phyloP scores from a whole-genome alignment of 2,329 filamentous ascomycete species.

The Elsinoe perseae region DNA sequence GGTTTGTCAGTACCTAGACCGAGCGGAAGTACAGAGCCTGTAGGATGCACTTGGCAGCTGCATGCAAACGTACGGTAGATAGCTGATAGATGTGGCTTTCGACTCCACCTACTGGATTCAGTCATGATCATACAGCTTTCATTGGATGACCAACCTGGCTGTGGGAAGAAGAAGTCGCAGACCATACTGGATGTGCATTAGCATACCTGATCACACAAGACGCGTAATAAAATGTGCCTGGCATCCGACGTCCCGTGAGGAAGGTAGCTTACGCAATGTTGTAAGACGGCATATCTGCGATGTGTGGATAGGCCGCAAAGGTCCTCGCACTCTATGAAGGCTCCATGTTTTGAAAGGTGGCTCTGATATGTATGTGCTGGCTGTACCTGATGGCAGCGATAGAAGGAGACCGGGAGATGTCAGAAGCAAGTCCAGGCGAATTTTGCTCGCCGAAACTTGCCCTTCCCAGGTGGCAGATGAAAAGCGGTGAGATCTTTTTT shows the following conservation, averaged over 20 bases:
- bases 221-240: slow-evolving; percentile 11
- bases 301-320: slow-evolving; percentile 1
- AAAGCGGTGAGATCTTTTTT: slow-evolving; percentile 10
- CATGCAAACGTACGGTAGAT: slow-evolving; percentile 52
- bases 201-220: slow-evolving; percentile 9
- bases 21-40: neutral
- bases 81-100: slow-evolving; percentile 99
- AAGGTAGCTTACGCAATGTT: slow-evolving; percentile 56
- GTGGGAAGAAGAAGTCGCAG: slow-evolving; percentile 98
- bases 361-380: neutral
- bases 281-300: slow-evolving; percentile 50
- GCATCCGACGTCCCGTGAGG: neutral
- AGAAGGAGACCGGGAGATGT: slow-evolving; percentile 9
- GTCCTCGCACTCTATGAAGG: neutral
- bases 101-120: slow-evolving; percentile 56
- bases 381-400: neutral
- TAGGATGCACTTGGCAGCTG: neutral
- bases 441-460: neutral
- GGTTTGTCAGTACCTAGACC: neutral
- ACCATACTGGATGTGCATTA: slow-evolving; percentile 60
- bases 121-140: neutral
- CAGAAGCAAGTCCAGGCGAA: slow-evolving; percentile 10
- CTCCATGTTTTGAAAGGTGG: neutral
- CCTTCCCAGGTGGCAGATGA: slow-evolving; percentile 27
- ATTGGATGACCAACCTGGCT: slow-evolving; percentile 53